Evolutionary conservation across 768 basidiomycete species (phyloP).

Genomic region (Crassisporium funariophilum): DNA sequence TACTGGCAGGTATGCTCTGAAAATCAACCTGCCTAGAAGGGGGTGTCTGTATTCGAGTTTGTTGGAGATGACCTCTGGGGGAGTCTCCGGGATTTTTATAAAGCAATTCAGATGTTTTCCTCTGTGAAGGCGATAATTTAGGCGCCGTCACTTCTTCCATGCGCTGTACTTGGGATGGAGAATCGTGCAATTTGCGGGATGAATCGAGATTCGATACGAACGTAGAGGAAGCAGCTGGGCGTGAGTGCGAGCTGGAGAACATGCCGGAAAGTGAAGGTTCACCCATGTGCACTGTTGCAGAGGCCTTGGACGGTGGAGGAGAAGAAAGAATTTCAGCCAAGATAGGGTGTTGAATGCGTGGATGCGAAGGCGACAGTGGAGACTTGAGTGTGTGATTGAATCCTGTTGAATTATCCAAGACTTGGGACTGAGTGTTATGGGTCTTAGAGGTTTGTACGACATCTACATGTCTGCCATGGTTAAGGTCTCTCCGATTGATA

Average conservation of each 20-base stretch:
- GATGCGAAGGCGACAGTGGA: background rate
- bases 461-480: too few relatives aligned
- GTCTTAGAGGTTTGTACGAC: too few relatives aligned
- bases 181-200: background rate
- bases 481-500: background rate
- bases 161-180: background rate
- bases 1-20: background rate
- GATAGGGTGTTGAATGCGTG: constrained; percentile 31
- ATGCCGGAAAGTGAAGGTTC: background rate
- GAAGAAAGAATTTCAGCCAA: constrained; percentile 38
- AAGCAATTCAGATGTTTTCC: background rate
- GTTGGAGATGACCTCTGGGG: background rate
- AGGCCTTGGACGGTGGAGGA: constrained; percentile 9
- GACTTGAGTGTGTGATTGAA: background rate
- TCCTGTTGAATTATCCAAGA: background rate
- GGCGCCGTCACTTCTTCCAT: background rate
- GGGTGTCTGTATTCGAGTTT: background rate
- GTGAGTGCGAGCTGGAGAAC: background rate
- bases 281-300: background rate
- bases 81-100: background rate
- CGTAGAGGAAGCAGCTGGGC: background rate
- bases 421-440: background rate
- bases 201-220: background rate
- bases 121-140: background rate
- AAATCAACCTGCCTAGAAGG: background rate